phyloP scores from a whole-genome alignment of 345 rosid species.

The Eucalyptus microcorys region DNA sequence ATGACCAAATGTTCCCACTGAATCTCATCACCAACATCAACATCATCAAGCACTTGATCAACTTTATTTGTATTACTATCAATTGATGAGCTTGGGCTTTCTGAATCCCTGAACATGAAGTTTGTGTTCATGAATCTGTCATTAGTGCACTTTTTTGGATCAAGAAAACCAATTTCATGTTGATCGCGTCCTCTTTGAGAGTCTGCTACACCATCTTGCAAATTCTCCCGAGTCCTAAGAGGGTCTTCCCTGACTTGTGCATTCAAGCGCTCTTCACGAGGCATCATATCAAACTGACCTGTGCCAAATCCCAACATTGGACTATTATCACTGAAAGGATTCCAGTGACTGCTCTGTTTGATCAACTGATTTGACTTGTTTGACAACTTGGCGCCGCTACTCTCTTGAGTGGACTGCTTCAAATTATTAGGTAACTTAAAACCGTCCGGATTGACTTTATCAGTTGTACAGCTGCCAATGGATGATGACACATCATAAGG shows the following conservation, averaged over 20 bases:
- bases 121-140: conserved; percentile 42
- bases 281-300: conserved; percentile 15
- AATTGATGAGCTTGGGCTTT: conserved; percentile 50
- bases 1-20: conserved; percentile 94
- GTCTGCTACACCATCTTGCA: conserved; percentile 13
- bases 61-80: conserved; percentile 37
- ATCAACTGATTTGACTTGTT: conserved; percentile 16
- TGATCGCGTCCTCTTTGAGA: conserved; percentile 14
- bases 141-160: conserved; percentile 33
- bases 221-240: conserved; percentile 13
- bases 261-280: conserved; percentile 19
- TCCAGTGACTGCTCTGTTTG: conserved; percentile 27
- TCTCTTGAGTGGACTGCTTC: conserved; percentile 23
- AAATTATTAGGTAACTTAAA: conserved; percentile 20
- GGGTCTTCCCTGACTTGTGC: conserved; percentile 17
- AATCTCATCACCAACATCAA: conserved; percentile 94
- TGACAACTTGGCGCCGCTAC: conserved; percentile 19
- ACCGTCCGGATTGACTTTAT: conserved; percentile 26
- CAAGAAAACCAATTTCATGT: conserved; percentile 33
- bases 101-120: conserved; percentile 49
- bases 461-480: conserved; percentile 34
- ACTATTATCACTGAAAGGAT: conserved; percentile 16
- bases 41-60: conserved; percentile 78
- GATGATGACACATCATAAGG: conserved; percentile 36
- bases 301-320: conserved; percentile 22